These are phyloP conservation scores for Penicillium robsamsonii DNA, from an alignment of 495 filamentous ascomycete species.

Conservation along the genomic window DNA sequence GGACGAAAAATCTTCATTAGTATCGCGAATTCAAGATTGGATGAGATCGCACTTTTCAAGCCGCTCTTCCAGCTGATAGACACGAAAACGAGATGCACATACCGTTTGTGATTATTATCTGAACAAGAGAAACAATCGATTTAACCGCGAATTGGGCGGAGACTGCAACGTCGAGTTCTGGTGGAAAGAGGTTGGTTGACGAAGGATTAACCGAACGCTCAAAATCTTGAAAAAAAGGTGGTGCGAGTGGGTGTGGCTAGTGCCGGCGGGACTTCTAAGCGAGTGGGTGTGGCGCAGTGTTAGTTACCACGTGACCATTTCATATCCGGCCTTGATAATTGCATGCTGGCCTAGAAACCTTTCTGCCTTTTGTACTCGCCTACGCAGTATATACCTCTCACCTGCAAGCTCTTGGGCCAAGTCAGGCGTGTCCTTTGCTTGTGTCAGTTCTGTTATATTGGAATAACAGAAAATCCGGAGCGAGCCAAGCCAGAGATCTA, in stretches of 20 bases:
- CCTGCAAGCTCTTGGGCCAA: background rate
- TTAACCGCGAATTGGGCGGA: constrained; percentile 86
- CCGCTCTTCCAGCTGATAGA: background rate
- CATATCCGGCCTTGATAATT: constrained; percentile 4
- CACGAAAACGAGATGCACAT: constrained; percentile 17
- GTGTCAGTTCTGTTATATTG: background rate
- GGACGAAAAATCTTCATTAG: constrained; percentile 19
- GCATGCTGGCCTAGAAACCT: constrained; percentile 6
- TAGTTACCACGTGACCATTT: constrained; percentile 30
- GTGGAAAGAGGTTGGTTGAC: constrained; percentile 32
- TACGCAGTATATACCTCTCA: background rate
- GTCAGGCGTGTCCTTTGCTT: background rate
- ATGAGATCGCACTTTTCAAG: constrained; percentile 1
- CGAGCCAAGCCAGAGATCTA: constrained; percentile 16
- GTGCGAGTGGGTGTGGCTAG: constrained; percentile 39
- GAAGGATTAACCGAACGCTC: constrained; percentile 22
- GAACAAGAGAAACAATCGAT: constrained; percentile 94
- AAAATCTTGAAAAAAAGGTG: constrained; percentile 47
- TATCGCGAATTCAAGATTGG: constrained; percentile 11
- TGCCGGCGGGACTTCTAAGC: constrained; percentile 38
- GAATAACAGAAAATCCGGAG: background rate
- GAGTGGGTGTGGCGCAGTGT: constrained; percentile 33
- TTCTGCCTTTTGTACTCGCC: background rate
- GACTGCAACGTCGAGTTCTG: constrained; percentile 80
- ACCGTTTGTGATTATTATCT: constrained; percentile 27